These are phyloP conservation scores for Dryas octopetala DNA, from an alignment of 306 rosid genomes.

Conservation along the genomic window DNA sequence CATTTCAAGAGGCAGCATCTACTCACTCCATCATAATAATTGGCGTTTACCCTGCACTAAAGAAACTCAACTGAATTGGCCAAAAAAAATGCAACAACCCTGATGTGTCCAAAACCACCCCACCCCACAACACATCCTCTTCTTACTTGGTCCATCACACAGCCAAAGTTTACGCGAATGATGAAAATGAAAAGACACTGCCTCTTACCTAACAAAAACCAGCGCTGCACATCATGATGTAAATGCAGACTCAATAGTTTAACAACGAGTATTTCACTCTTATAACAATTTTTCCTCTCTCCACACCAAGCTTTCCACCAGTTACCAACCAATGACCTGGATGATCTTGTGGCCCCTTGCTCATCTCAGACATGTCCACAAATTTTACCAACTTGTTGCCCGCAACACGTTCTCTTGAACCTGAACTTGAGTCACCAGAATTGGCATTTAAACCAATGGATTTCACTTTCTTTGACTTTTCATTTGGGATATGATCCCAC, in stretches of 20 bases:
- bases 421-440: constrained; percentile 36
- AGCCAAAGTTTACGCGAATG: constrained; percentile 26
- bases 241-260: constrained; percentile 53
- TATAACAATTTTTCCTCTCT: constrained; percentile 65
- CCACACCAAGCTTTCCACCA: constrained; percentile 88
- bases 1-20: background rate
- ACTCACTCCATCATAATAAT: background rate
- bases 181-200: constrained; percentile 21
- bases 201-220: constrained; percentile 36
- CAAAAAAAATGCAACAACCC: background rate
- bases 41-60: background rate
- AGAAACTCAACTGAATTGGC: constrained; percentile 7
- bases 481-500: constrained; percentile 63
- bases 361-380: constrained; percentile 60
- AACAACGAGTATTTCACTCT: constrained; percentile 83
- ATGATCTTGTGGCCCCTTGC: constrained; percentile 66
- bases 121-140: constrained; percentile 24
- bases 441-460: constrained; percentile 32
- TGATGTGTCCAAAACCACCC: background rate
- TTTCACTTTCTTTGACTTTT: constrained; percentile 30
- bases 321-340: constrained; percentile 95
- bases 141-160: constrained; percentile 36
- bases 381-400: constrained; percentile 57
- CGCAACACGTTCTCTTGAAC: constrained; percentile 38
- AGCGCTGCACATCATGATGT: constrained; percentile 42